Percentiles rank a stretch among this genome's conserved stretches.
Evolutionary conservation across 2,329 filamentous ascomycete species (phyloP).

Genomic region (Fusarium ambrosium): DNA sequence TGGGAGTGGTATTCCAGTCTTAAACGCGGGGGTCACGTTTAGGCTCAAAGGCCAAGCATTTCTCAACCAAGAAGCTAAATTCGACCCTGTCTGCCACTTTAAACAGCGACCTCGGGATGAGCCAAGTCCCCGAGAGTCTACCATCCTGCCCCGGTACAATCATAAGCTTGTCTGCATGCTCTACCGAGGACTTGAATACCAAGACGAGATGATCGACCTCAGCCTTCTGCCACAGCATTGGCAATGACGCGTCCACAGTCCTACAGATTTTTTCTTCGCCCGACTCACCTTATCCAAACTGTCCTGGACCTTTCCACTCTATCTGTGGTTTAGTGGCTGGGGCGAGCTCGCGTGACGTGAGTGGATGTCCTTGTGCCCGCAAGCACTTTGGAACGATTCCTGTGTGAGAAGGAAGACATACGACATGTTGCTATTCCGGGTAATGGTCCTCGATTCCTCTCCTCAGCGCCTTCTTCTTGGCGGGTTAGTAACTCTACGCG

Average conservation of each 20-base stretch:
- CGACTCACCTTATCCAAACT: neutral
- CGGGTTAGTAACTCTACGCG: constrained; percentile 3
- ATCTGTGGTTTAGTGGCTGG: constrained; percentile 19
- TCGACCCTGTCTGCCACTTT: neutral
- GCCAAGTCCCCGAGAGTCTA: neutral
- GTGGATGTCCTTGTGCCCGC: neutral
- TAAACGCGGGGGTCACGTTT: constrained; percentile 11
- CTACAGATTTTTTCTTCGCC: neutral
- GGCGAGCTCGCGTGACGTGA: constrained; percentile 22
- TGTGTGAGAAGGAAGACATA: constrained; percentile 13
- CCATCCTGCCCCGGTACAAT: neutral
- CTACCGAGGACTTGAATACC: neutral
- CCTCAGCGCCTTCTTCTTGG: constrained; percentile 8
- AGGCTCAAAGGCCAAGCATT: constrained; percentile 22
- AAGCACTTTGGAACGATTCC: neutral
- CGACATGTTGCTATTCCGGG: constrained; percentile 44
- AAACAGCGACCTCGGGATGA: neutral
- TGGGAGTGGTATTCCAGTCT: constrained; percentile 10
- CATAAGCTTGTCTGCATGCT: neutral
- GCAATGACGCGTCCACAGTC: constrained; percentile 25
- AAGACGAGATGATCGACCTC: constrained; percentile 1
- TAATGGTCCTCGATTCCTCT: neutral
- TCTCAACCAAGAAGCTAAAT: neutral
- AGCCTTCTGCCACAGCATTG: constrained; percentile 6
- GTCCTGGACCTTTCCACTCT: neutral